Evolutionary conservation across 192 early-diverging fungal species (phyloP).

Genomic region (Piromyces sp.): DNA sequence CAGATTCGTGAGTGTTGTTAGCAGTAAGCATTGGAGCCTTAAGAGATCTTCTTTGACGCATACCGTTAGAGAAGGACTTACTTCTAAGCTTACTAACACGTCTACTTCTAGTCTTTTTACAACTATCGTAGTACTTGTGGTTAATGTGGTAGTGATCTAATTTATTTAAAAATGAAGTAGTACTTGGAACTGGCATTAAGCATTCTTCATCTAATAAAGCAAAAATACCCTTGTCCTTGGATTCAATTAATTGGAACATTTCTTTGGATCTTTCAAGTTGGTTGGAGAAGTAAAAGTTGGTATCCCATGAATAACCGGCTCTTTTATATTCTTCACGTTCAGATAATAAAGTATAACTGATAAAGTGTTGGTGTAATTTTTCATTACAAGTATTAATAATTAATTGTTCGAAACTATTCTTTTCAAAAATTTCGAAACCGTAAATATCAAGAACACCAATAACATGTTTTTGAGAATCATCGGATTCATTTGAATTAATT

Average conservation of each 20-base stretch:
- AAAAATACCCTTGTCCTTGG: neutral
- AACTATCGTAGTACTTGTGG: neutral
- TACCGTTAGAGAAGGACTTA: slow-evolving; percentile 19
- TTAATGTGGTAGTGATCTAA: neutral
- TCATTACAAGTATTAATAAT: slow-evolving; percentile 66
- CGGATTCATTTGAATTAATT: slow-evolving; percentile 67
- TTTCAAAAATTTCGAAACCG: slow-evolving; percentile 46
- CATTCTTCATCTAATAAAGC: neutral
- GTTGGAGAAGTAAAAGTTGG: neutral
- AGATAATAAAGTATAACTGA: slow-evolving; percentile 88
- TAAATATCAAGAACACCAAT: slow-evolving; percentile 97
- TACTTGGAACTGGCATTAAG: neutral
- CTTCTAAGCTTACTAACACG: slow-evolving; percentile 22
- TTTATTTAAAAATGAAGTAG: neutral
- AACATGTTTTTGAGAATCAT: slow-evolving; percentile 15
- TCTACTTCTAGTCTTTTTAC: neutral
- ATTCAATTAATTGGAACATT: neutral
- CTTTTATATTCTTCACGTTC: slow-evolving; percentile 33
- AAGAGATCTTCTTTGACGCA: neutral
- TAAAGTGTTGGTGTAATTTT: slow-evolving; percentile 95
- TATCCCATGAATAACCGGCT: neutral
- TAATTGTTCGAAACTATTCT: slow-evolving; percentile 96
- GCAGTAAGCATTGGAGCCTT: neutral
- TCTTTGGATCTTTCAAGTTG: neutral
- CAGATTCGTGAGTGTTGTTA: slow-evolving; percentile 38